A percentile compares a stretch with the other conserved stretches of the same genome.
Conservation (phyloP, 2,329 filamentous ascomycete genomes). For the Venturia nashicola region DNA sequence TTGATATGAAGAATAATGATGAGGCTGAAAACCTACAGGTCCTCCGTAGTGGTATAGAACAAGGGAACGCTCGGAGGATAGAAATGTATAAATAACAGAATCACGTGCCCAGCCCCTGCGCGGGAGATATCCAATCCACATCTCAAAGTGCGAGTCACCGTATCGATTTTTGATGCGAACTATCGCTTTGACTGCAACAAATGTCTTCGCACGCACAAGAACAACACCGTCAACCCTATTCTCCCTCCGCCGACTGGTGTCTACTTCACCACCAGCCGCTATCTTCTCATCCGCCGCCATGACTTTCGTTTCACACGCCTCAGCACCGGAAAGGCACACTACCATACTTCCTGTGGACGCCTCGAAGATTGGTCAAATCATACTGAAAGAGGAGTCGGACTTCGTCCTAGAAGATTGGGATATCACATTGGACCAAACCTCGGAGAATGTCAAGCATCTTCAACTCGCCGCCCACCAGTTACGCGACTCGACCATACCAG, state of each 20-base stretch:
- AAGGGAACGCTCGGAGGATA: no score
- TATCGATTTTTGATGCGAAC: not conserved
- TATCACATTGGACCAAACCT: not conserved
- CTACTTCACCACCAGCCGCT: not conserved
- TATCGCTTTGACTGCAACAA: not conserved
- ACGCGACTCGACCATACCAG: slow-evolving; percentile 37
- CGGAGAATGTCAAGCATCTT: not conserved
- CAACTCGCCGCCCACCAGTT: slow-evolving; percentile 1
- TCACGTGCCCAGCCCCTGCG: no score
- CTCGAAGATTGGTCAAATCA: not conserved
- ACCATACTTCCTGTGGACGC: not conserved
- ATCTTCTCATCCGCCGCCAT: not conserved
- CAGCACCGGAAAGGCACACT: not conserved
- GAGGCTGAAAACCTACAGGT: no score
- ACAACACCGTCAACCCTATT: not conserved
- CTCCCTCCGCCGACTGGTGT: not conserved
- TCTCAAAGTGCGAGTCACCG: not conserved
- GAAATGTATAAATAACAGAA: no score
- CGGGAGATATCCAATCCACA: no score
- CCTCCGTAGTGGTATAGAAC: no score
- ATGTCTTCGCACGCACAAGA: not conserved
- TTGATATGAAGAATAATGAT: no score
- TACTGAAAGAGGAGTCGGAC: not conserved
- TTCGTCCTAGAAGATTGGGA: slow-evolving; percentile 5
- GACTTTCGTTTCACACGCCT: not conserved